Evolutionary conservation across 140 eudicot species (phyloP), one percentile per base, ranked within the genome.

Genomic region (Flaveria floridana): DNA sequence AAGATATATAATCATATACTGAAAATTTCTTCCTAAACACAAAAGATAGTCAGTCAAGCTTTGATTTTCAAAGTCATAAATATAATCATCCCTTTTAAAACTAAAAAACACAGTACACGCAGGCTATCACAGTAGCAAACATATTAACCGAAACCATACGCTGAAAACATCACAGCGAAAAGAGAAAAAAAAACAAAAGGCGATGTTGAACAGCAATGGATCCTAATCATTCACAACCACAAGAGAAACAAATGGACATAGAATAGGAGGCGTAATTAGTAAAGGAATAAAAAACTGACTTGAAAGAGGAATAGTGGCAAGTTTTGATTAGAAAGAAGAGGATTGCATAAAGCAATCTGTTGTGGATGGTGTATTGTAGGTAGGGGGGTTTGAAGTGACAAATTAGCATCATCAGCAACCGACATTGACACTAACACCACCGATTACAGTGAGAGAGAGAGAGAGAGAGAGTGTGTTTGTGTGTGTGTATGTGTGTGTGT

Each of bases 361-460:
- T 78, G 79, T 37, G 74, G 83, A 14, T 68, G 34, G 28, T 80
- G 80, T 56, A 80, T 80, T 57, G 67, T 68, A 4, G 84, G 71
- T 28, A 80, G 18, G 67, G 84, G 68, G 23, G 48, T 69, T 73
- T 67, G 75, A 66, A 80, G 23, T 18, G 84, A 74, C 67, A 57
- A 28, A 67, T 50, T 80, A 37, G 63, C 58, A 51, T 80, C 84
- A 10, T 68, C 80, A 10, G 70, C 82, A 53, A 65, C 84, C 72
- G 80, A 70, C 84, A 63, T 74, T 28, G 76, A 51, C 84, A 72
- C 65, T 15, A 34, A 72, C 26, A 42, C 20, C 41, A 11, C 28
- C 62, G 21, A 75, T 34, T 50, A 63, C 25, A 23, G 25, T 23
- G 25, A 23, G 25, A 23, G 25, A 23, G 25, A 23, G n/a, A n/a